phyloP scores from a whole-genome alignment of 106 monocot genomes.

The Dactylorhiza incarnata region DNA sequence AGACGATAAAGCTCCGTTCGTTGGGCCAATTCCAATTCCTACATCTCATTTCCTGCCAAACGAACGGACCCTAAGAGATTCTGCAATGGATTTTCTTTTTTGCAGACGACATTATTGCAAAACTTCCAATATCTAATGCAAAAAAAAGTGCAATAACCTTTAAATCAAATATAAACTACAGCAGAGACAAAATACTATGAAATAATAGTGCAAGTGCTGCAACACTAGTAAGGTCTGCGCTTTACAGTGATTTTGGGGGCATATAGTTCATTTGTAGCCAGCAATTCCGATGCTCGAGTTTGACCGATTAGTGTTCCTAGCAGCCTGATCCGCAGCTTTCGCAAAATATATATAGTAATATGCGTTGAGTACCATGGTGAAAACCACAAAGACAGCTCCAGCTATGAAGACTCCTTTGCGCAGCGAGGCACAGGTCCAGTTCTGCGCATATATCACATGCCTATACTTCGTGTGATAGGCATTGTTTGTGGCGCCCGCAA shows the following conservation, averaged over 20 bases:
- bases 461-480: slow-evolving; percentile 96
- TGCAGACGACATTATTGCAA: not conserved
- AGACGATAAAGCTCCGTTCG: too few species aligned
- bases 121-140: not conserved
- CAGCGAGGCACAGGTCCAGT: slow-evolving; percentile 87
- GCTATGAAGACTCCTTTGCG: slow-evolving; percentile 95
- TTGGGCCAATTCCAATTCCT: too few species aligned
- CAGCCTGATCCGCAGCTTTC: slow-evolving; percentile 61
- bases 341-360: slow-evolving; percentile 96
- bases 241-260: not conserved
- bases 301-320: slow-evolving; percentile 38
- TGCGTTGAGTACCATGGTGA: slow-evolving; percentile 92
- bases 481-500: slow-evolving; percentile 93
- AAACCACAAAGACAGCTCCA: slow-evolving; percentile 81
- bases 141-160: not conserved
- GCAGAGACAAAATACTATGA: not conserved
- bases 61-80: too few species aligned
- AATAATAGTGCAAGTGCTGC: not conserved
- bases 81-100: too few species aligned
- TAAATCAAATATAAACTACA: not conserved
- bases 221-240: not conserved
- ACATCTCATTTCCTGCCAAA: too few species aligned
- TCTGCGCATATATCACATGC: slow-evolving; percentile 66
- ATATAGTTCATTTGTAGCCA: slow-evolving; percentile 34
- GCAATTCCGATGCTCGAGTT: slow-evolving; percentile 64